Conservation (phyloP, 345 rosid genomes). For the Gossypium sturtianum region DNA sequence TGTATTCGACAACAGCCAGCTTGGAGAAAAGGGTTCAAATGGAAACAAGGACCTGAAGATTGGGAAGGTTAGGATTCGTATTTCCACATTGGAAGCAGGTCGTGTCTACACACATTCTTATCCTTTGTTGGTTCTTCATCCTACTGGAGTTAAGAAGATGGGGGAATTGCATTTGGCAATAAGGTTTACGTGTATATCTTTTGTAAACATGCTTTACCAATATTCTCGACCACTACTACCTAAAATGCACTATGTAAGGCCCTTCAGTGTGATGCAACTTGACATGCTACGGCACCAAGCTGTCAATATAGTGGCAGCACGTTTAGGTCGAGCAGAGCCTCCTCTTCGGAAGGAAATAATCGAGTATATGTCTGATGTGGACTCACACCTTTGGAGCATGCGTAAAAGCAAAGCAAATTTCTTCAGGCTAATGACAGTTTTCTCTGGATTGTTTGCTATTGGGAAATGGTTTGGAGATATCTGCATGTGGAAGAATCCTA, state of each 20-base stretch:
- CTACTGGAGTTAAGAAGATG: slow-evolving; percentile 90
- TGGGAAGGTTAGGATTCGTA: slow-evolving; percentile 89
- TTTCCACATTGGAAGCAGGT: slow-evolving; percentile 86
- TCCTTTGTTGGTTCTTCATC: slow-evolving; percentile 84
- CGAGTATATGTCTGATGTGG: slow-evolving; percentile 92
- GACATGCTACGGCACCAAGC: slow-evolving; percentile 91
- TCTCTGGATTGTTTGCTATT: slow-evolving; percentile 65
- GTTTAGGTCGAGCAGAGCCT: slow-evolving; percentile 90
- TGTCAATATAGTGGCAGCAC: slow-evolving; percentile 64
- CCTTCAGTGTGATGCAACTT: slow-evolving; percentile 77
- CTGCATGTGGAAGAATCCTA: slow-evolving; percentile 83
- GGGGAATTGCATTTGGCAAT: slow-evolving; percentile 93
- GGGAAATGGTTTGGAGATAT: slow-evolving; percentile 81
- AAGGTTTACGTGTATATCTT: slow-evolving; percentile 71
- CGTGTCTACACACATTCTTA: slow-evolving; percentile 89
- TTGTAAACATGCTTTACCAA: slow-evolving; percentile 78
- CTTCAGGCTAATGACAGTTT: slow-evolving; percentile 75
- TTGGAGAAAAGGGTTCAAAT: slow-evolving; percentile 50
- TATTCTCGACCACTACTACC: slow-evolving; percentile 85
- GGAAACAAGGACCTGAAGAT: slow-evolving; percentile 64
- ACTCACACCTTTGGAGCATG: slow-evolving; percentile 97
- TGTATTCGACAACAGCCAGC: slow-evolving; percentile 87
- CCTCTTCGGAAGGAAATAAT: slow-evolving; percentile 86
- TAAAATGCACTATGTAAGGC: slow-evolving; percentile 86
- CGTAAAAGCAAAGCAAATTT: slow-evolving; percentile 95